These are phyloP conservation scores for Plasmodium berghei DNA, from an alignment of 169 alveolate genomes.

Conservation along the genomic window DNA sequence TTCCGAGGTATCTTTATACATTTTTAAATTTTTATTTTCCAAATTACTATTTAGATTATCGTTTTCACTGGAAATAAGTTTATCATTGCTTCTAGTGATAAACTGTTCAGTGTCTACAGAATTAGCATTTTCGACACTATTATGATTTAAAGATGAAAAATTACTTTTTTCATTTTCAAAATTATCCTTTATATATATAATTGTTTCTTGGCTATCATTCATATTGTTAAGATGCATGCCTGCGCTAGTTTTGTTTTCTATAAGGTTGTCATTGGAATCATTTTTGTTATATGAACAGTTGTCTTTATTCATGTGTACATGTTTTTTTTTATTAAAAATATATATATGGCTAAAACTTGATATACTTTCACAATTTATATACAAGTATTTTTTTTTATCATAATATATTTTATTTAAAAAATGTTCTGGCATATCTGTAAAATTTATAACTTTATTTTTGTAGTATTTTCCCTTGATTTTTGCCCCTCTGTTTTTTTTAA, in stretches of 20 bases:
- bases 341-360: slow-evolving; percentile 9
- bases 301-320: slow-evolving; percentile 1
- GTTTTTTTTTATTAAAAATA: slow-evolving; percentile 11
- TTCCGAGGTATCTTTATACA: background rate
- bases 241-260: slow-evolving; percentile 5
- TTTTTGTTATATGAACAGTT: background rate
- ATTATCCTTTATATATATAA: slow-evolving; percentile 16
- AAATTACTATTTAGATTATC: background rate
- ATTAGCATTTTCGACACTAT: background rate
- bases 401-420: slow-evolving; percentile 40
- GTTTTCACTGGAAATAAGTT: background rate
- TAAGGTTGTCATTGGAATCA: background rate
- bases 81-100: no score
- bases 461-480: slow-evolving; percentile 36
- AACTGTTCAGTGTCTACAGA: no score
- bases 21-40: background rate
- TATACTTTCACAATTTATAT: slow-evolving; percentile 33
- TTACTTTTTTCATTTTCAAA: slow-evolving; percentile 17
- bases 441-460: slow-evolving; percentile 39
- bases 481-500: background rate
- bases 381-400: slow-evolving; percentile 57
- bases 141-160: no score
- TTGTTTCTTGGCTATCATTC: slow-evolving; percentile 34
- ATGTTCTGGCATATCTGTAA: slow-evolving; percentile 69
- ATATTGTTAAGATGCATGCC: slow-evolving; percentile 17